phyloP scores from a whole-genome alignment of 2,329 filamentous ascomycete genomes.

The Ceratocystis huliohia region DNA sequence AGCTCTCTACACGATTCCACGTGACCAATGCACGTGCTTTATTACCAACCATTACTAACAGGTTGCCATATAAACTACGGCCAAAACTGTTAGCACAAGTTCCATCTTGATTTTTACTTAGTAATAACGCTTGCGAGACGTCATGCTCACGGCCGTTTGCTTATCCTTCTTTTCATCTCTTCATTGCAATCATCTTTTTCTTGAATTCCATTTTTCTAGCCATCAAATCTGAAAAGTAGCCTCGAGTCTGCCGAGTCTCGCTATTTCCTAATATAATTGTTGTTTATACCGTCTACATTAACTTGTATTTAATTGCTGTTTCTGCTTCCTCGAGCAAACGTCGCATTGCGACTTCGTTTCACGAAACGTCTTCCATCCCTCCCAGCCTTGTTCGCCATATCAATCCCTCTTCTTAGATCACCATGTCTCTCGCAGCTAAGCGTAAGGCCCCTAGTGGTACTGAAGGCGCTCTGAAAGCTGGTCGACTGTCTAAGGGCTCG shows the following conservation, averaged over 20 bases:
- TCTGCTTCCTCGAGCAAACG: background rate
- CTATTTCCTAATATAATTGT: background rate
- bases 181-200: background rate
- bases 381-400: too few species aligned
- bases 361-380: background rate
- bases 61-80: background rate
- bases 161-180: background rate
- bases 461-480: constrained; percentile 40
- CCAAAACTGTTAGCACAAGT: constrained; percentile 4
- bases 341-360: constrained; percentile 3
- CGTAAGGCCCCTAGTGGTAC: constrained; percentile 48
- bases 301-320: background rate
- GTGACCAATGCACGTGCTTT: background rate
- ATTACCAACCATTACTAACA: background rate
- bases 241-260: background rate
- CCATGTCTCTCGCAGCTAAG: constrained; percentile 50
- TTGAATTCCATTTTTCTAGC: background rate
- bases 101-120: background rate
- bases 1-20: constrained; percentile 8
- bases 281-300: background rate
- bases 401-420: constrained; percentile 19
- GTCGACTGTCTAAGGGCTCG: constrained; percentile 44
- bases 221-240: background rate
- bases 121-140: background rate
- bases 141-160: background rate